These are phyloP conservation scores for Panicum hallii DNA, from an alignment of 202 grass and related monocot species.

Conservation along the genomic window DNA sequence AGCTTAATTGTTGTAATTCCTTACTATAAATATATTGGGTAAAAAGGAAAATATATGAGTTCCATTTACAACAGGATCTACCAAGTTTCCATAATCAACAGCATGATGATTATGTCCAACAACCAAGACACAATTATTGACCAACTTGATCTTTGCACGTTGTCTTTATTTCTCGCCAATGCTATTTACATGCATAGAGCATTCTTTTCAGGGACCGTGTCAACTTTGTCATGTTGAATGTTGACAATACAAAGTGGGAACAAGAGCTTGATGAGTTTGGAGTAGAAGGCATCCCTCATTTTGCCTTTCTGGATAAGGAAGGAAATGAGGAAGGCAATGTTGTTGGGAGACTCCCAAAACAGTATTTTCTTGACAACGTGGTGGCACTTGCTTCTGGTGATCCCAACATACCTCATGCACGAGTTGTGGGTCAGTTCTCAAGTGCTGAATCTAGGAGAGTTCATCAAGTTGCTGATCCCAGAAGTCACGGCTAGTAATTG, in stretches of 20 bases:
- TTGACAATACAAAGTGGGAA: slow-evolving; percentile 99
- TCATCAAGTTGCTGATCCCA: slow-evolving; percentile 88
- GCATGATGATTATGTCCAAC: slow-evolving; percentile 15
- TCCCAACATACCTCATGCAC: slow-evolving; percentile 71
- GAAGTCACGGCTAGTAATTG: slow-evolving; percentile 80
- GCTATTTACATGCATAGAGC: slow-evolving; percentile 8
- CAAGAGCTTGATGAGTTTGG: slow-evolving; percentile 98
- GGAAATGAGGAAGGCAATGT: slow-evolving; percentile 97
- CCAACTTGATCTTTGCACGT: neutral
- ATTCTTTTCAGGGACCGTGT: slow-evolving; percentile 63
- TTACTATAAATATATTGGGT: slow-evolving; percentile 14
- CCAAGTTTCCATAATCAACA: slow-evolving; percentile 11
- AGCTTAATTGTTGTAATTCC: slow-evolving; percentile 25
- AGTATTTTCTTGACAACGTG: slow-evolving; percentile 97
- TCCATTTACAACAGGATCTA: neutral
- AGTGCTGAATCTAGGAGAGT: slow-evolving; percentile 79
- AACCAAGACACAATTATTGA: slow-evolving; percentile 29
- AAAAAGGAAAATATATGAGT: neutral
- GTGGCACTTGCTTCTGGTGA: slow-evolving; percentile 81
- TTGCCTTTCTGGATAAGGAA: slow-evolving; percentile 91
- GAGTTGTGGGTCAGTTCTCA: slow-evolving; percentile 72
- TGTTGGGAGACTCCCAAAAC: slow-evolving; percentile 79
- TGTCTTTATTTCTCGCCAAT: neutral
- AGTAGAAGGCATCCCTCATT: slow-evolving; percentile 94
- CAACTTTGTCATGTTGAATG: slow-evolving; percentile 99